Evolutionary conservation across 75 land plant genomes (phyloP).

Genomic region (Larix kaempferi): DNA sequence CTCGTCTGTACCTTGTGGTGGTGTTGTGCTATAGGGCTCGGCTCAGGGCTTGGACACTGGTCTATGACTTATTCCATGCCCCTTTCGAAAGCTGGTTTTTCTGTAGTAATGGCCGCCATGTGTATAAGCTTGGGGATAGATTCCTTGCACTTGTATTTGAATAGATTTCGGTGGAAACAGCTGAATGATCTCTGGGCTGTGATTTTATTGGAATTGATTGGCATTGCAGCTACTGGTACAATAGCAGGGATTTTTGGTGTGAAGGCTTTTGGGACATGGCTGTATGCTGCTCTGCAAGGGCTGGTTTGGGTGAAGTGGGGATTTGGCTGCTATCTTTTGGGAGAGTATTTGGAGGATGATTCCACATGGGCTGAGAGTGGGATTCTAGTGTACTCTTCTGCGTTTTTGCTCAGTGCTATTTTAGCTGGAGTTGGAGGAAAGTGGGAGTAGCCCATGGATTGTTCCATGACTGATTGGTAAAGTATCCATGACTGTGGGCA

Average conservation of each 20-base stretch:
- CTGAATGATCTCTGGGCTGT: background rate
- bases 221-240: background rate
- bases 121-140: background rate
- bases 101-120: background rate
- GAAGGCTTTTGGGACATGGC: background rate
- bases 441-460: background rate
- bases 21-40: background rate
- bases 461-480: no score
- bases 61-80: background rate
- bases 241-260: background rate
- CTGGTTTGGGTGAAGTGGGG: background rate
- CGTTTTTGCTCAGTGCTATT: background rate
- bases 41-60: background rate
- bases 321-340: background rate
- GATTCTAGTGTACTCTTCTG: background rate
- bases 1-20: background rate
- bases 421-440: conserved; percentile 1
- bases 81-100: background rate
- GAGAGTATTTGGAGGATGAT: background rate
- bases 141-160: background rate
- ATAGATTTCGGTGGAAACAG: background rate
- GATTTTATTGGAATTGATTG: background rate
- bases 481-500: no score
- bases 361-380: background rate
- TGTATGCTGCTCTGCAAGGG: background rate